These are phyloP conservation scores for Paragyromitra xinjiangensis DNA, from an alignment of 495 filamentous ascomycete species.

Conservation along the genomic window DNA sequence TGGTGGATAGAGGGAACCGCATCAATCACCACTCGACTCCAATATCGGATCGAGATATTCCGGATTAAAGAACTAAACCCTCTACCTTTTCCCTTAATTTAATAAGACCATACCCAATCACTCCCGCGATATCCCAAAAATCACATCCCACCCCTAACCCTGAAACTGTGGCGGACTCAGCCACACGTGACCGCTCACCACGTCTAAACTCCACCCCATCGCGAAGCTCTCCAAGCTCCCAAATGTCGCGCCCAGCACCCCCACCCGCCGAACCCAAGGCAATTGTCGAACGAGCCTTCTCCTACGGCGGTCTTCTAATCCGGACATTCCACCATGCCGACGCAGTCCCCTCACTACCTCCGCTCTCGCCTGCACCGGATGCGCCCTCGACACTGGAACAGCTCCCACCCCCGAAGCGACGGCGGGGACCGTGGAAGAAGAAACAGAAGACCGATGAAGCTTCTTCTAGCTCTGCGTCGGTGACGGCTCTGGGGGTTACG, in stretches of 20 bases:
- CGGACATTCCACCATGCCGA: conserved; percentile 45
- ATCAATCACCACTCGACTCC: too few relatives aligned
- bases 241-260: neutral
- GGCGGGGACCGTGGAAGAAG: conserved; percentile 3
- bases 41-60: too few relatives aligned
- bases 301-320: conserved; percentile 46
- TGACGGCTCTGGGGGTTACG: neutral
- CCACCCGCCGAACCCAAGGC: neutral
- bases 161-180: neutral
- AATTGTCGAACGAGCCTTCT: conserved; percentile 48
- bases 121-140: too few relatives aligned
- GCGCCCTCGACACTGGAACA: conserved; percentile 12
- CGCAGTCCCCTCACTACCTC: neutral
- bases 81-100: too few relatives aligned
- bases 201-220: conserved; percentile 1
- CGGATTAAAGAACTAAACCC: too few relatives aligned
- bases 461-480: neutral
- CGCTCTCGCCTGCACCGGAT: neutral
- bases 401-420: conserved; percentile 36
- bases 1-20: too few relatives aligned
- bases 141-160: too few relatives aligned
- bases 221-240: neutral
- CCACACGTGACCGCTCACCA: neutral
- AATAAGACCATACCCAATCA: too few relatives aligned
- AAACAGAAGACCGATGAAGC: conserved; percentile 5